phyloP scores from a whole-genome alignment of 176 grass and related monocot genomes.

The Avena sativa region DNA sequence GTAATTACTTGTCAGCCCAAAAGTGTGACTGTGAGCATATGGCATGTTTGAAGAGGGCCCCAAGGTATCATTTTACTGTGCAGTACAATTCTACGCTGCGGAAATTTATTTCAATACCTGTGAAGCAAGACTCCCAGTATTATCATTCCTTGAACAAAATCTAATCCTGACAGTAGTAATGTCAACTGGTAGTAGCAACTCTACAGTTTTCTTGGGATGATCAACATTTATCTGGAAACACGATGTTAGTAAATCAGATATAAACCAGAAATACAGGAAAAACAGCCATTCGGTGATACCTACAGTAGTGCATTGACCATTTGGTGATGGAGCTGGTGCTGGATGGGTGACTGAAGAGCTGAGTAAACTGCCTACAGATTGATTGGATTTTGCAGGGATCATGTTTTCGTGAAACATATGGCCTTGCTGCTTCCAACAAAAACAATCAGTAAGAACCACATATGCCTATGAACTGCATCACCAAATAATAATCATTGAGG shows the following conservation, averaged over 20 bases:
- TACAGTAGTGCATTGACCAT: slow-evolving; percentile 13
- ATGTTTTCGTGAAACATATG: slow-evolving; percentile 24
- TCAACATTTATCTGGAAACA: slow-evolving; percentile 31
- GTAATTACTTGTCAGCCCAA: background rate
- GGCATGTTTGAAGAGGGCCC: background rate
- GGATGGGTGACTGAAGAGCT: slow-evolving; percentile 23
- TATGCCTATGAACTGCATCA: slow-evolving; percentile 12
- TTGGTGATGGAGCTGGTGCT: slow-evolving; percentile 21
- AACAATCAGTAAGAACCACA: background rate
- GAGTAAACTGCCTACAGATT: slow-evolving; percentile 11
- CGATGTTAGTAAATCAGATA: slow-evolving; percentile 23
- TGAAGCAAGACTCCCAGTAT: slow-evolving; percentile 20
- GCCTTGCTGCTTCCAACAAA: slow-evolving; percentile 22
- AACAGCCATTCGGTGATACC: slow-evolving; percentile 11
- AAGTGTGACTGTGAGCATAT: background rate
- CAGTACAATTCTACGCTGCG: background rate
- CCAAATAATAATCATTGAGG: slow-evolving; percentile 12
- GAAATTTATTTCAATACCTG: slow-evolving; percentile 18
- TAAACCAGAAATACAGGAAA: slow-evolving; percentile 6
- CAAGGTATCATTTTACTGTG: slow-evolving; percentile 1
- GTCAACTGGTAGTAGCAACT: slow-evolving; percentile 26
- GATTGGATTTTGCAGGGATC: background rate
- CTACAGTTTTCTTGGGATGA: slow-evolving; percentile 27
- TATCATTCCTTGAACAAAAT: slow-evolving; percentile 37
- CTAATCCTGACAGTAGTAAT: slow-evolving; percentile 32